Evolutionary conservation across 371 early-diverging fungal genomes (phyloP).

Genomic region (Mortierella sp.): DNA sequence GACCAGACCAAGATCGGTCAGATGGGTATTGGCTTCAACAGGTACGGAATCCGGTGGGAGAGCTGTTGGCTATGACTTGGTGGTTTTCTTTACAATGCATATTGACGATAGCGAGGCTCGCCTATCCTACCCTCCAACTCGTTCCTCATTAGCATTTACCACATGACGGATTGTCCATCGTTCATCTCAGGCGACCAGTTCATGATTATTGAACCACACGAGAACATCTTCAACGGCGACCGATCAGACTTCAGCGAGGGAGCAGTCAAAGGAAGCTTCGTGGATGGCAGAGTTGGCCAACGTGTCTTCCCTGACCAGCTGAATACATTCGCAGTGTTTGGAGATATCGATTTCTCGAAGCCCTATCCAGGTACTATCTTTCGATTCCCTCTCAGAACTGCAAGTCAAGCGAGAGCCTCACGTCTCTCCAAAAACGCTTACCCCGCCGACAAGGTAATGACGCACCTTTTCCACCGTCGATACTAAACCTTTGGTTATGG

Average conservation of each 20-base stretch:
- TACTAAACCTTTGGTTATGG: not conserved
- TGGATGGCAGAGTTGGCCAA: not conserved
- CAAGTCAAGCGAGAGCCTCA: constrained; percentile 16
- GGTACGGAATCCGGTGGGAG: constrained; percentile 9
- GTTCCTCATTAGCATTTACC: constrained; percentile 44
- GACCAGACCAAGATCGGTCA: constrained; percentile 50
- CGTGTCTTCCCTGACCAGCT: constrained; percentile 25
- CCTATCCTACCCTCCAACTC: not conserved
- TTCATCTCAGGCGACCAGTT: constrained; percentile 41
- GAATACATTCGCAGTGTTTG: constrained; percentile 17
- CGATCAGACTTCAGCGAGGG: constrained; percentile 4
- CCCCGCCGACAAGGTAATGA: constrained; percentile 13
- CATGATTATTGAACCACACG: constrained; percentile 51
- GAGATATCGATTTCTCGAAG: constrained; percentile 29
- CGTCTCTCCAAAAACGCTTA: constrained; percentile 19
- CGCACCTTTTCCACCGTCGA: not conserved
- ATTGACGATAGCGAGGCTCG: not conserved
- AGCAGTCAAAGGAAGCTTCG: constrained; percentile 24
- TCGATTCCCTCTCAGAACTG: constrained; percentile 35
- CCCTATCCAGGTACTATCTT: constrained; percentile 42
- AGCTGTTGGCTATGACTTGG: too few species aligned
- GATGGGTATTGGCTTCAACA: constrained; percentile 51
- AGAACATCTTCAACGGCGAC: constrained; percentile 29
- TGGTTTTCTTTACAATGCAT: not conserved
- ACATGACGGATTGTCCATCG: constrained; percentile 54